Base-by-base conservation (phyloP, 495 filamentous ascomycete genomes). In the Letharia lupina region DNA sequence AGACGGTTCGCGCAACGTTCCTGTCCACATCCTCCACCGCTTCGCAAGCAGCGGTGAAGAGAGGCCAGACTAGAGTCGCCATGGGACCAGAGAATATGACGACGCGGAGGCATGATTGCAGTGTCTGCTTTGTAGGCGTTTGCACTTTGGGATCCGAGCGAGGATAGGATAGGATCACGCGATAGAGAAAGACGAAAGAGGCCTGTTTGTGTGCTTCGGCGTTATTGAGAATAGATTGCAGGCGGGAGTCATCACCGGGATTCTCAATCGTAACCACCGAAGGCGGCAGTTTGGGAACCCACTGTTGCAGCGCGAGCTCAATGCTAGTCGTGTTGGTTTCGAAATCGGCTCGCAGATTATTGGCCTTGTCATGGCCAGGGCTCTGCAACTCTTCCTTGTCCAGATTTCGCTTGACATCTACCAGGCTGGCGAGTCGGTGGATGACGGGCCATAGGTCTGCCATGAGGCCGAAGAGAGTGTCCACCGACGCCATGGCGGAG, bases 361-460 rank as follows among this genome's bases (percentile, higher is more conserved):
- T 79, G 59, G 79, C 77, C 71, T 84, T 84, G 28, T 81, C 75
- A 8, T 77, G 71, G 3, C 68, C 57, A 4, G 73, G 70, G 56
- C 73, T 72, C 18, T 73, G 66, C 47, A 71, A 66, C 31, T 80
- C 73, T 33, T 82, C 80, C 18, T 69, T 72, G 52, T 81, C 75
- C 52, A 85, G 74, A 39, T 81, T 80, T 18, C 69, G 75, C 66
- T 84, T 84, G 12, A 82, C 75, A 2, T 79, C 79, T 9, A 80
- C 74, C 4, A 87, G 74, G 67, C 79, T 80, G 2, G 83, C 83
- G 10, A 87, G 76, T 2, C 84, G 81, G 69, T 87, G 83, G 67
- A 86, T 84, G 50, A 86, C 80, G 39, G 84, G 84, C 84, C 84
- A 87, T 1, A 87, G 71, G 40, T 84, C 83, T 11, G 82, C 84